A percentile compares a stretch with the other conserved stretches of the same genome.
Evolutionary conservation across 148 eudicot genomes (phyloP).

Genomic region (Heliosperma pusillum): DNA sequence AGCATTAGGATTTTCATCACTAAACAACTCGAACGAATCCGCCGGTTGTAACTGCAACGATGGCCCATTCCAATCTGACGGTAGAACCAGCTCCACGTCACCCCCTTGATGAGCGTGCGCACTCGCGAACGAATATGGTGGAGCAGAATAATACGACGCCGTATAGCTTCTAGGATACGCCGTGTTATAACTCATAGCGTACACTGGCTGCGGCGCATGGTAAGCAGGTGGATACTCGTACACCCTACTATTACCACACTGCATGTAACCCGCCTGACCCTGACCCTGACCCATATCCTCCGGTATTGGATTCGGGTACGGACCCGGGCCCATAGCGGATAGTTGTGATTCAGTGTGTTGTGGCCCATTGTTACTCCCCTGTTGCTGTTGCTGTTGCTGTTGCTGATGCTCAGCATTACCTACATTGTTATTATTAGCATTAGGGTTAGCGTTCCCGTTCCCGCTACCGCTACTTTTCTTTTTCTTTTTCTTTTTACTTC

Average conservation of each 20-base stretch:
- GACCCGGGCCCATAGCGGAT: constrained; percentile 4
- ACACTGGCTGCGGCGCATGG: constrained; percentile 38
- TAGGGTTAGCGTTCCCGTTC: neutral
- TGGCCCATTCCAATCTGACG: constrained; percentile 28
- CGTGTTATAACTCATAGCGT: constrained; percentile 59
- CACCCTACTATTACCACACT: constrained; percentile 22
- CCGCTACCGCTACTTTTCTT: constrained; percentile 45
- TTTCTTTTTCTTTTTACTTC: constrained; percentile 47
- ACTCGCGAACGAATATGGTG: constrained; percentile 41
- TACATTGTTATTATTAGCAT: too few species aligned
- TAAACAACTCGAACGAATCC: constrained; percentile 75
- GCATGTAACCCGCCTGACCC: constrained; percentile 28
- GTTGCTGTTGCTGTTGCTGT: constrained; percentile 12
- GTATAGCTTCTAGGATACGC: constrained; percentile 56
- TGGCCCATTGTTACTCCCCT: constrained; percentile 24
- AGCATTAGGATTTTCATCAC: constrained; percentile 88
- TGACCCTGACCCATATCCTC: constrained; percentile 33
- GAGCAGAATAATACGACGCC: constrained; percentile 62
- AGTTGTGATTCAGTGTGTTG: constrained; percentile 20
- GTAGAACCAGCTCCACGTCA: constrained; percentile 28
- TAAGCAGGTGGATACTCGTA: constrained; percentile 37
- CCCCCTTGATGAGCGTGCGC: constrained; percentile 27
- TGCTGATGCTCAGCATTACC: constrained; percentile 21
- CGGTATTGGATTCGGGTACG: constrained; percentile 7
- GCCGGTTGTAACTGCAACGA: constrained; percentile 41